Conservation (phyloP, 441 rosid genomes). For the Jatropha podagrica region DNA sequence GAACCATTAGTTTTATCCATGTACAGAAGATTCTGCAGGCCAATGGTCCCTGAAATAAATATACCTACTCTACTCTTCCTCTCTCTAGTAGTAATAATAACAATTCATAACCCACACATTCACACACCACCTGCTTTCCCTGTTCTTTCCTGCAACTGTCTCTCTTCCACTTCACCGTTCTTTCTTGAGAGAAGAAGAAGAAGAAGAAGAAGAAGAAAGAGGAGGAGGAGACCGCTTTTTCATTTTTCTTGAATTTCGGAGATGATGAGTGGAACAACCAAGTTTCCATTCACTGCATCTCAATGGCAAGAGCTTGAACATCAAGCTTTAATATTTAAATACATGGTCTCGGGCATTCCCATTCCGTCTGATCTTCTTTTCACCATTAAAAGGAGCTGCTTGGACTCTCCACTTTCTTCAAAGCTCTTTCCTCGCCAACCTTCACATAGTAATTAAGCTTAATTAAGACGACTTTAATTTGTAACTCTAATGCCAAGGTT, state of each 20-base stretch:
- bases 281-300: constrained; percentile 76
- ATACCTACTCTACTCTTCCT: constrained; percentile 44
- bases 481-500: not conserved
- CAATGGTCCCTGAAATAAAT: constrained; percentile 67
- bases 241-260: not conserved
- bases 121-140: constrained; percentile 12
- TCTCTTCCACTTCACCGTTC: constrained; percentile 19
- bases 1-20: constrained; percentile 66
- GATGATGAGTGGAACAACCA: constrained; percentile 48
- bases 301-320: constrained; percentile 98
- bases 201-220: too few species aligned
- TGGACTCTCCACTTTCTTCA: constrained; percentile 54
- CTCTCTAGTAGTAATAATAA: constrained; percentile 3
- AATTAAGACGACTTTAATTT: not conserved
- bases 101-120: not conserved
- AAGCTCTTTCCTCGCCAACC: constrained; percentile 57
- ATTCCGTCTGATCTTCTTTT: constrained; percentile 92
- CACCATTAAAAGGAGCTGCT: constrained; percentile 62
- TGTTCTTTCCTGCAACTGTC: constrained; percentile 21
- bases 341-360: constrained; percentile 76
- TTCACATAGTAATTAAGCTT: constrained; percentile 46
- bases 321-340: constrained; percentile 89
- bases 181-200: not conserved
- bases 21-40: constrained; percentile 65
- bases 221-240: not conserved